Base-by-base conservation (phyloP, 2,329 filamentous ascomycete genomes). In the Rutstroemia sp. region DNA sequence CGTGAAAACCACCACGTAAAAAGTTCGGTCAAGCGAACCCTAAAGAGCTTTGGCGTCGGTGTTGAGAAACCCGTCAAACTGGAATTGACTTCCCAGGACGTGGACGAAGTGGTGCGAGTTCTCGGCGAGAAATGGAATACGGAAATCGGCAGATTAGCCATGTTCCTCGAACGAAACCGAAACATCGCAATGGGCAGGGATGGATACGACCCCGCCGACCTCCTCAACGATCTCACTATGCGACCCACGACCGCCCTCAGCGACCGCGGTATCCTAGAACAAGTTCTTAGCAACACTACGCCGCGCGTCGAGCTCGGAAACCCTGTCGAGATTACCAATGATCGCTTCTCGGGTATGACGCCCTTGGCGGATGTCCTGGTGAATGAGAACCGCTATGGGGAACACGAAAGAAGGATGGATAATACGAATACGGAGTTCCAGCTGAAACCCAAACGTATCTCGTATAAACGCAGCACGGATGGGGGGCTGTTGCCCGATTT, bases 211-310 rank as follows among this genome's bases (percentile, higher is more conserved):
- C 23, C 50, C 34, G 53, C 48, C 27, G 58, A 57, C 4, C 45
- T 54, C 51, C 23, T 67, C 27, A 61, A 58, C 21, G 63, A 65
- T 23, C 61, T 67, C 40, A 42, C 51, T 2, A 54, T 68, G 63
- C 54, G 68, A 42, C 68, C 68, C 19, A 64, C 61, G 1, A 69
- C 66, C 4, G 67, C 67, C 10, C 42, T 69, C 45, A 67, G 64
- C 44, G 66, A 69, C 53, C 51, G 55, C 7, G 63, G 63, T 0
- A 69, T 70, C 25, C 38, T 70, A 21, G 64, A 70, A 42, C 64
- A 68, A 17, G 66, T 68, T n/a, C 42, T 69, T 34, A 67, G 58
- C 42, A 69, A 67, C 36, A 69, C 67, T 4, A 69, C 68, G 4
- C 68, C 68, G 1, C 64, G 51, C 30, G 47, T 64, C 8, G 68